Base-by-base conservation (phyloP, 176 grass and related monocot genomes). In the Cenchrus fungigraminus region DNA sequence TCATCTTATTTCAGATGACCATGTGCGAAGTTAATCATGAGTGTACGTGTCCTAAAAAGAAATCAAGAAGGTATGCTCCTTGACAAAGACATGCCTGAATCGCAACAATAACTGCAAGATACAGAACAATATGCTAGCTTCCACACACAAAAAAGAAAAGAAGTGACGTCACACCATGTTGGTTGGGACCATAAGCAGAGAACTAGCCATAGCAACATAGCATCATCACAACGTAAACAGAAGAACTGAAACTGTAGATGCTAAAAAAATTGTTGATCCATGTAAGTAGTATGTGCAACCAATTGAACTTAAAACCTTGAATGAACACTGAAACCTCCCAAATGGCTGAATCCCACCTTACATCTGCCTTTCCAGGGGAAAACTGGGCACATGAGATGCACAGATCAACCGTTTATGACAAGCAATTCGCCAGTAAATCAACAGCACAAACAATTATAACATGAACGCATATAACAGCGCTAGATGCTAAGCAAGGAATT, bases 171-270 rank as follows among this genome's bases (percentile, higher is more conserved):
- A 80, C 50, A 71, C 12, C 65, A 22, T 14, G 49, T 76, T 68
- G 46, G 59, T n/a, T 82, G 20, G 52, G 52, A 57, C 56, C 55
- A 13, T 43, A 61, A 61, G 19, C 1, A 14, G 46, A 60, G 75
- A 12, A 78, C 2, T 61, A 78, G 40, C 20, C 42, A 53, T 62
- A 69, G 12, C 29, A 76, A 12, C 42, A 53, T 62, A 69, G 12
- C 29, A 76, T 70, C 73, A 15, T 28, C 42, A 72, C 10, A 81
- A 72, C 55, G 20, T 71, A 62, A 82, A 60, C 64, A 77, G 31
- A 84, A 42, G 12, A 82, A 65, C 22, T 79, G 50, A 8, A 63
- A 32, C 37, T 46, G 47, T 40, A 44, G 66, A 40, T 56, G 76
- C 57, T 65, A 40, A 40, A 40, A 40, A 62, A 10, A 62, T 28